Evolutionary conservation across 139 green algal genomes (phyloP), one percentile per base, ranked within the genome.

Genomic region (Coccomyxa sp.): DNA sequence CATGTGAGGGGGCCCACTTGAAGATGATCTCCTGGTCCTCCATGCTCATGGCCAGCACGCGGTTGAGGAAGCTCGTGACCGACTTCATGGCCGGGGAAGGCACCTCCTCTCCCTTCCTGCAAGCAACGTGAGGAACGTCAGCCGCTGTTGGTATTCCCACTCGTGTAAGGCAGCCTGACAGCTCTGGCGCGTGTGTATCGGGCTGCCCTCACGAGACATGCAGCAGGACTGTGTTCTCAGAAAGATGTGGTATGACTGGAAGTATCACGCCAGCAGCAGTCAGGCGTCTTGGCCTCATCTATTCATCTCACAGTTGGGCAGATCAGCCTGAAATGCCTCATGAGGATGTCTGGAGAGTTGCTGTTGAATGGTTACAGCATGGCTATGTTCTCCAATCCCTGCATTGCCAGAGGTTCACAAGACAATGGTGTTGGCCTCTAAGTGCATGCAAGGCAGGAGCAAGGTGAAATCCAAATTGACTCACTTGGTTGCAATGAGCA

Each of bases 41-140:
- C 39, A 95, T 81, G 6, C 50, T 70, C 55, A 96, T 54, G 6
- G 88, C 92, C 71, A 96, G 85, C 79, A 95, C 73, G 18, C 92
- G 85, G 86, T 96, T 96, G 6, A 96, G 83, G 70, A 95, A 93
- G 64, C 70, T 78, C 29, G 81, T 76, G 22, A 87, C 71, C 55
- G 72, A 73, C 36, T 76, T 71, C 50, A 64, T 22, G 50, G 50
- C 5, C 1, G 50, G 50, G 50, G 50, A 18, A 64, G 18, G 27
- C 50, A 6, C 50, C 50, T 64, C 22, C 18, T 64, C 18, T 12
- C 1, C 22, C 18, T 64, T 18, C 50, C 50, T 64, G 50, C 5
- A 22, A 18, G 3, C 5, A 22, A 18, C 50, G 27, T 10, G 10
- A 64, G 27, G 2, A 18, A 64, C 50, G n/a, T 64, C 50, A 64